These are phyloP conservation scores for Phoenix dactylifera DNA, from an alignment of 176 grass and related monocot species.

Conservation along the genomic window DNA sequence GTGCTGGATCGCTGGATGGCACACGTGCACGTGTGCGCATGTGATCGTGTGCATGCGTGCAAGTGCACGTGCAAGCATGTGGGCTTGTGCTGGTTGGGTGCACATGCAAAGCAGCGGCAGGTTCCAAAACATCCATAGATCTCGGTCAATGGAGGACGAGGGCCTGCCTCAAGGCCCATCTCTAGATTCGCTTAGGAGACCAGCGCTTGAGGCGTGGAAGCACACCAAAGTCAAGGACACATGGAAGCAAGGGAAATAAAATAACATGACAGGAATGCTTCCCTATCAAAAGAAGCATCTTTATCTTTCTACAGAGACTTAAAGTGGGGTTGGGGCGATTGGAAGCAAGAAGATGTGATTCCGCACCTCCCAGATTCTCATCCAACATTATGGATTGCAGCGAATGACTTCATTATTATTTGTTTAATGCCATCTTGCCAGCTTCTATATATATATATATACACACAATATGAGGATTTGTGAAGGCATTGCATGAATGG, in stretches of 20 bases:
- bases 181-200: background rate
- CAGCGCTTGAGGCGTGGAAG: background rate
- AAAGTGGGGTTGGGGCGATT: background rate
- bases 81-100: slow-evolving; percentile 1
- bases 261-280: background rate
- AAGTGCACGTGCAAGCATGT: slow-evolving; percentile 28
- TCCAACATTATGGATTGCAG: slow-evolving; percentile 14
- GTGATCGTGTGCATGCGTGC: slow-evolving; percentile 10
- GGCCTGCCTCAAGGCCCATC: background rate
- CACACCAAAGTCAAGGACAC: background rate
- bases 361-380: slow-evolving; percentile 17
- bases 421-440: too few relatives aligned
- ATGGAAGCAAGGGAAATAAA: background rate
- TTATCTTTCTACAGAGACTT: too few relatives aligned
- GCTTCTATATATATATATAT: too few relatives aligned
- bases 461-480: too few relatives aligned
- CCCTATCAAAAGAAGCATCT: too few relatives aligned
- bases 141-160: too few relatives aligned
- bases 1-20: slow-evolving; percentile 13
- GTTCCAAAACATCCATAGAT: background rate
- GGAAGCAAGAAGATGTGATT: slow-evolving; percentile 19
- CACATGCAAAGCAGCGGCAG: slow-evolving; percentile 4
- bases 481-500: too few relatives aligned
- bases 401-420: background rate
- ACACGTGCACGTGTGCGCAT: slow-evolving; percentile 6